Evolutionary conservation across 1,284 basidiomycete genomes (phyloP).

Genomic region (Apiotrichum sp.): DNA sequence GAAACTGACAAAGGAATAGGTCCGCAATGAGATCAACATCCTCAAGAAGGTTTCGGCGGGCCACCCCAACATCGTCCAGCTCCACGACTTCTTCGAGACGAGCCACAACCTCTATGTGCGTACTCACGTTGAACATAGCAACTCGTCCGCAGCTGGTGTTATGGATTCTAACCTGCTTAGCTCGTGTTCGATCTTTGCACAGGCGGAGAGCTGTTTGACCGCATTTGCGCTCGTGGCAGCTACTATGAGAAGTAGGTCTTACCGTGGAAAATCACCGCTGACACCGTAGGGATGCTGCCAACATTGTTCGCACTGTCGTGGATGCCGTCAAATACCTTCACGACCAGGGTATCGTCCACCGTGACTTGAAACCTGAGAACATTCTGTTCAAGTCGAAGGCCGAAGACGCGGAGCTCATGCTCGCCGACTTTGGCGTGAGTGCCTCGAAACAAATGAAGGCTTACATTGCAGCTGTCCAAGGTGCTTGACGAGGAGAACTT

Average conservation of each 20-base stretch:
- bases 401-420: constrained; percentile 90
- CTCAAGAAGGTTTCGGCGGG: constrained; percentile 91
- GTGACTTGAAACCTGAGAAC: constrained; percentile 97
- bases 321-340: constrained; percentile 89
- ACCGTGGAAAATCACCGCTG: neutral
- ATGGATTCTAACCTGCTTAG: constrained; percentile 15
- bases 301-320: constrained; percentile 79
- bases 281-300: constrained; percentile 70
- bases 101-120: constrained; percentile 76
- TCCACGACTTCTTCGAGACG: constrained; percentile 98
- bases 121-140: neutral
- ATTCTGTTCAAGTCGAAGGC: constrained; percentile 83
- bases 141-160: neutral
- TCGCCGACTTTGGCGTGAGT: constrained; percentile 93
- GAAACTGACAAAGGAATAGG: constrained; percentile 50
- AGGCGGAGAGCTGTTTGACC: constrained; percentile 95
- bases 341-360: constrained; percentile 88
- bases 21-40: constrained; percentile 93
- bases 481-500: constrained; percentile 88
- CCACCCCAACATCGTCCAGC: constrained; percentile 77
- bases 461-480: constrained; percentile 47
- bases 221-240: constrained; percentile 95
- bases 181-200: constrained; percentile 96
- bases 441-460: constrained; percentile 10
- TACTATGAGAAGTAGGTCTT: constrained; percentile 75